Conservation (phyloP, 75 land plant genomes). For the Pinus albicaulis region DNA sequence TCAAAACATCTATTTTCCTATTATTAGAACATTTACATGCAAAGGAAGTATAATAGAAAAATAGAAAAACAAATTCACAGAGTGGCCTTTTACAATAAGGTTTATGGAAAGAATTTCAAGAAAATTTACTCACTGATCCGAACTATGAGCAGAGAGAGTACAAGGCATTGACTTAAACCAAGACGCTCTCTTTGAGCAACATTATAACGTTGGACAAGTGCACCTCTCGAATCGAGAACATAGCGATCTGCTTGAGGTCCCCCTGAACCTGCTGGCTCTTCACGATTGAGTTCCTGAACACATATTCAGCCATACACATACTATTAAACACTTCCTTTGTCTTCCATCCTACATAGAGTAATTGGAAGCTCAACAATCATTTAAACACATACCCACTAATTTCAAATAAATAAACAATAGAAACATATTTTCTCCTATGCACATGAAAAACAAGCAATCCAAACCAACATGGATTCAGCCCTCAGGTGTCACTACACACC, state of each 20-base stretch:
- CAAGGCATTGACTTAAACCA: constrained; percentile 85
- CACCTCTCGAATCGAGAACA: constrained; percentile 85
- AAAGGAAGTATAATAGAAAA: neutral
- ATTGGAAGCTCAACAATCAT: neutral
- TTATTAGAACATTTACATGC: neutral
- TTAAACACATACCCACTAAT: neutral
- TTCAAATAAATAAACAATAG: neutral
- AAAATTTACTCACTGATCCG: constrained; percentile 63
- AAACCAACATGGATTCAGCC: neutral
- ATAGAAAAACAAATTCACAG: neutral
- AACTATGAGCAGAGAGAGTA: constrained; percentile 74
- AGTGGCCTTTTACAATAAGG: neutral
- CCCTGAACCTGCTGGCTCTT: constrained; percentile 90
- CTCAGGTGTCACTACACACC: neutral
- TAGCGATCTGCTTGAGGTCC: constrained; percentile 81
- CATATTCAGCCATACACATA: neutral
- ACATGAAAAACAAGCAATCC: neutral
- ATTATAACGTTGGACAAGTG: constrained; percentile 73
- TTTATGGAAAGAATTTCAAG: neutral
- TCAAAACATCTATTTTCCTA: neutral
- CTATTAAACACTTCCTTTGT: neutral
- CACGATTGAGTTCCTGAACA: constrained; percentile 78
- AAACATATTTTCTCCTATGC: neutral
- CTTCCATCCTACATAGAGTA: neutral
- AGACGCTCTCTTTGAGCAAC: constrained; percentile 80